These are phyloP conservation scores for Fagopyrum homotropicum DNA, from an alignment of 148 eudicot species.

Conservation along the genomic window DNA sequence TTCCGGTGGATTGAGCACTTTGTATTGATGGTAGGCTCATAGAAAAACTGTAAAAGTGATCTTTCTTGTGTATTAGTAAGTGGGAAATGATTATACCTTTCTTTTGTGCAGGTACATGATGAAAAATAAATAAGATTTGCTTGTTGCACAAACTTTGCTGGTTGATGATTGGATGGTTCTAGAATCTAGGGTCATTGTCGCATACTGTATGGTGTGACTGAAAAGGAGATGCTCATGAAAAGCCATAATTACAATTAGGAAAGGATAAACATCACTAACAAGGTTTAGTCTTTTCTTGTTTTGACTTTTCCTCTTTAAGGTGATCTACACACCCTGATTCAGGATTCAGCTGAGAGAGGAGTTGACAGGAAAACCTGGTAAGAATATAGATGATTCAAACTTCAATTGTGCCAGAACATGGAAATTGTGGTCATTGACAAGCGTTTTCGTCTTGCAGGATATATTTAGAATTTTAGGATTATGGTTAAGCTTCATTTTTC, in stretches of 20 bases:
- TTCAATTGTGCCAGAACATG: background rate
- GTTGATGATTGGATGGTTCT: background rate
- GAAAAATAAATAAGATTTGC: background rate
- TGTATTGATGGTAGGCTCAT: too few relatives aligned
- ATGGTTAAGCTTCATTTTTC: too few relatives aligned
- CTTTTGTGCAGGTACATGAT: background rate
- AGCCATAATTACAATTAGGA: background rate
- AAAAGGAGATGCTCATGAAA: background rate
- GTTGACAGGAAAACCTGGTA: background rate
- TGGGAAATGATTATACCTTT: background rate
- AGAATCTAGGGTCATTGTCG: background rate
- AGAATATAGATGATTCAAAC: background rate
- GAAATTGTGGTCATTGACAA: background rate
- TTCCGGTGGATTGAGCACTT: too few relatives aligned
- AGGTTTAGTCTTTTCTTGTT: background rate
- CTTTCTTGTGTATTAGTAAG: background rate
- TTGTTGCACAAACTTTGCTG: background rate
- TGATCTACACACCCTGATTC: background rate
- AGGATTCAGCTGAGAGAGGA: constrained; percentile 1
- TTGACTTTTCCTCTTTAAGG: background rate
- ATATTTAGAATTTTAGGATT: background rate
- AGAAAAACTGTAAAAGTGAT: background rate
- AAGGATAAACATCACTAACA: background rate
- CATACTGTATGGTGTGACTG: background rate
- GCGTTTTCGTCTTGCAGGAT: background rate